A percentile compares a stretch with the other conserved stretches of the same genome.
phyloP scores from a whole-genome alignment of 371 early-diverging fungal genomes.

The Apophysomyces sp. region DNA sequence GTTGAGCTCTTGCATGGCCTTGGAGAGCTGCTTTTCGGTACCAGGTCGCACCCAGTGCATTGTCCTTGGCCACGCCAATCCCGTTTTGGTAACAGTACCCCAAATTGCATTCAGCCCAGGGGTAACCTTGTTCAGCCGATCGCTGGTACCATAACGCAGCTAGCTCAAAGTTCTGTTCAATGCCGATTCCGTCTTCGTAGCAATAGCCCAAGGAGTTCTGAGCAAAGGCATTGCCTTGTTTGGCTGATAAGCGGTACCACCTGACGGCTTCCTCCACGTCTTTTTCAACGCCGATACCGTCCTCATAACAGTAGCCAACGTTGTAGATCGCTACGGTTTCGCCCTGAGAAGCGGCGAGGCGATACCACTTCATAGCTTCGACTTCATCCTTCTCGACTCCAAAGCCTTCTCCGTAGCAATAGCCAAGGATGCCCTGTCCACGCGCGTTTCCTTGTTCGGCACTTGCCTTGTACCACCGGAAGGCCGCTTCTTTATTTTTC shows the following conservation, averaged over 20 bases:
- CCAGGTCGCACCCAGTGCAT: conserved; percentile 73
- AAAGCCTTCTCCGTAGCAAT: conserved; percentile 78
- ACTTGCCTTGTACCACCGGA: conserved; percentile 61
- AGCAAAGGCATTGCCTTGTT: conserved; percentile 78
- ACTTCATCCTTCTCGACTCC: conserved; percentile 70
- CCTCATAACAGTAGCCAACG: conserved; percentile 82
- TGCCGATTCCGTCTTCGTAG: conserved; percentile 77
- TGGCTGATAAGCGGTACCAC: conserved; percentile 76
- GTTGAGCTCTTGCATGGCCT: conserved; percentile 81
- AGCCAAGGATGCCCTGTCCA: conserved; percentile 73
- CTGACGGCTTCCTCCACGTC: conserved; percentile 66
- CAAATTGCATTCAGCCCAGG: conserved; percentile 71
- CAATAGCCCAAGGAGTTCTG: conserved; percentile 82
- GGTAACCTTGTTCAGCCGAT: conserved; percentile 64
- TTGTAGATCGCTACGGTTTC: conserved; percentile 80
- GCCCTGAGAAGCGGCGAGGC: conserved; percentile 60
- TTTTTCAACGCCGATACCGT: conserved; percentile 75
- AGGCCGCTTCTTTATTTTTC: conserved; percentile 56
- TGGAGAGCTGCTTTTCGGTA: conserved; percentile 77
- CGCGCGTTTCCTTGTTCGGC: conserved; percentile 68
- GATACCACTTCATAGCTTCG: conserved; percentile 74
- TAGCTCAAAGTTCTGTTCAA: conserved; percentile 44
- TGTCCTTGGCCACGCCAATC: conserved; percentile 69
- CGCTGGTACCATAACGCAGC: conserved; percentile 69
- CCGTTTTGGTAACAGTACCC: conserved; percentile 87